phyloP scores from a whole-genome alignment of 306 rosid species.

The Abrus pulchellus region DNA sequence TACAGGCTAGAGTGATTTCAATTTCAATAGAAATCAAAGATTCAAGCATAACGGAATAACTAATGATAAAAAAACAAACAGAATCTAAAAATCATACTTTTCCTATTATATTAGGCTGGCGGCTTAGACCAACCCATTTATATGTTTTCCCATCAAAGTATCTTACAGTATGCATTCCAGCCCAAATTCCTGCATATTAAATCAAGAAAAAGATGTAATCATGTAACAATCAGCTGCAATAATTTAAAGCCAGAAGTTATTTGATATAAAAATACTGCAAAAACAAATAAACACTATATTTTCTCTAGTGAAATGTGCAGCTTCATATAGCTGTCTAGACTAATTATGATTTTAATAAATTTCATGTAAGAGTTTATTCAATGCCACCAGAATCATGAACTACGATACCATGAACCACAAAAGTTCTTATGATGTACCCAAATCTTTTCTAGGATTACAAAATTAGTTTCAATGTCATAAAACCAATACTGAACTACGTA shows the following conservation, averaged over 20 bases:
- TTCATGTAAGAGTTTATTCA: background rate
- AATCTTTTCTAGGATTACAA: background rate
- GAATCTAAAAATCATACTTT: conserved; percentile 62
- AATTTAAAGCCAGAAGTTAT: conserved; percentile 15
- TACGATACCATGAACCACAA: background rate
- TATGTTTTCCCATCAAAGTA: conserved; percentile 98
- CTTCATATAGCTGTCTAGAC: background rate
- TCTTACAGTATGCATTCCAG: conserved; percentile 97
- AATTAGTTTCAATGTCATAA: background rate
- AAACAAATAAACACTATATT: background rate
- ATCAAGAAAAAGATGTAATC: conserved; percentile 38
- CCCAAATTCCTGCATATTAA: conserved; percentile 90
- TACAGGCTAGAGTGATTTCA: background rate
- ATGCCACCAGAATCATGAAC: background rate
- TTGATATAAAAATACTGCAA: conserved; percentile 22
- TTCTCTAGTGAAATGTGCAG: background rate
- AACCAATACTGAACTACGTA: background rate
- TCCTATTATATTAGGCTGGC: conserved; percentile 95
- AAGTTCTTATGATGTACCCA: conserved; percentile 3
- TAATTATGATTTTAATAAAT: background rate
- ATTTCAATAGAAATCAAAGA: conserved; percentile 19
- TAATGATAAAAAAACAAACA: conserved; percentile 28
- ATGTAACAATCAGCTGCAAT: conserved; percentile 34
- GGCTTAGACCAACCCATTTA: conserved; percentile 99
- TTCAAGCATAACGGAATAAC: conserved; percentile 8